phyloP scores from a whole-genome alignment of 2,329 filamentous ascomycete genomes.

The Didymella pinodella region DNA sequence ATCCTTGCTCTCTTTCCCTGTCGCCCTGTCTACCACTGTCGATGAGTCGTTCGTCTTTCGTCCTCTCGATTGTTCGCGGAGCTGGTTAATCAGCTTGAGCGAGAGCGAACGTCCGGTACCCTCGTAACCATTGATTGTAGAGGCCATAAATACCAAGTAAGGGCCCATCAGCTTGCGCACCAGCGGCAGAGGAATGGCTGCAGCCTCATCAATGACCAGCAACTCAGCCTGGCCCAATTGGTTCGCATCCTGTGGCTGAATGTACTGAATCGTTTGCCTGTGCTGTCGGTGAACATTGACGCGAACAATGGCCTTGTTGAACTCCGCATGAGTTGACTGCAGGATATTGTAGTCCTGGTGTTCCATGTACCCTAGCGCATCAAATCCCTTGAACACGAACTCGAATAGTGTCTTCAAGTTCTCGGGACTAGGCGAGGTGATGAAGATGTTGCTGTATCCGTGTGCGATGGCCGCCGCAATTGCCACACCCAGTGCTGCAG shows the following conservation, averaged over 20 bases:
- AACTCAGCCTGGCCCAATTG: slow-evolving; percentile 94
- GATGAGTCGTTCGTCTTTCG: slow-evolving; percentile 62
- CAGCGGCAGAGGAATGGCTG: slow-evolving; percentile 90
- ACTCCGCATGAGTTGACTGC: slow-evolving; percentile 96
- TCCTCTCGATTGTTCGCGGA: slow-evolving; percentile 87
- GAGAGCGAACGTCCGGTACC: slow-evolving; percentile 94
- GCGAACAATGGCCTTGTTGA: slow-evolving; percentile 97
- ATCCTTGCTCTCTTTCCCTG: slow-evolving; percentile 68
- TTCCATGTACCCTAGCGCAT: slow-evolving; percentile 90
- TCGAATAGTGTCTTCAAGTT: slow-evolving; percentile 99
- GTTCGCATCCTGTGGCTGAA: slow-evolving; percentile 94
- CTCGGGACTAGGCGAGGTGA: slow-evolving; percentile 95
- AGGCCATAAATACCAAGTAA: slow-evolving; percentile 98
- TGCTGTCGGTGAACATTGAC: slow-evolving; percentile 96
- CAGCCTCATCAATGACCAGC: slow-evolving; percentile 95
- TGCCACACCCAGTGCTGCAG: slow-evolving; percentile 91
- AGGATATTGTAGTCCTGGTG: slow-evolving; percentile 98
- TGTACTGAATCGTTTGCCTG: slow-evolving; percentile 98
- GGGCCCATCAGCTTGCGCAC: slow-evolving; percentile 95
- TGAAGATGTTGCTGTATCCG: slow-evolving; percentile 99
- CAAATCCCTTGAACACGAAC: slow-evolving; percentile 98
- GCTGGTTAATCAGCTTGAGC: slow-evolving; percentile 94
- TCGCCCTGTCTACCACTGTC: slow-evolving; percentile 78
- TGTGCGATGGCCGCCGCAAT: slow-evolving; percentile 94
- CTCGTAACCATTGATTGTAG: slow-evolving; percentile 98